phyloP scores from a whole-genome alignment of 176 grass and related monocot species.

The Zea mays region Zm-B73-REFERENCE-NAM-5.0 NC_050100.1:62872501-62873000 shows the following conservation, averaged over 20 bases:
- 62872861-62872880: background rate
- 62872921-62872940: background rate
- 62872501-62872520: slow-evolving; percentile 68
- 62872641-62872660: slow-evolving; percentile 13
- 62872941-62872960: background rate
- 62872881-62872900: background rate
- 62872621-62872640: background rate
- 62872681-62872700: slow-evolving; percentile 7
- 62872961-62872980: background rate
- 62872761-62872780: no score
- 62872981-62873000: background rate
- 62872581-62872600: background rate
- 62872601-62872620: background rate
- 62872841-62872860: background rate
- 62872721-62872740: slow-evolving; percentile 49
- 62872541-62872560: slow-evolving; percentile 32
- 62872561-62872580: slow-evolving; percentile 35
- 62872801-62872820: background rate
- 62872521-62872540: slow-evolving; percentile 38
- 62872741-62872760: slow-evolving; percentile 36
- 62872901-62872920: background rate
- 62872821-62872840: background rate
- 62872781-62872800: background rate
- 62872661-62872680: background rate
- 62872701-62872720: slow-evolving; percentile 15